A percentile compares a stretch with the other conserved stretches of the same genome.
These are phyloP conservation scores for Talaromyces funiculosus DNA, from an alignment of 2,329 filamentous ascomycete genomes.

Conservation along the genomic window DNA sequence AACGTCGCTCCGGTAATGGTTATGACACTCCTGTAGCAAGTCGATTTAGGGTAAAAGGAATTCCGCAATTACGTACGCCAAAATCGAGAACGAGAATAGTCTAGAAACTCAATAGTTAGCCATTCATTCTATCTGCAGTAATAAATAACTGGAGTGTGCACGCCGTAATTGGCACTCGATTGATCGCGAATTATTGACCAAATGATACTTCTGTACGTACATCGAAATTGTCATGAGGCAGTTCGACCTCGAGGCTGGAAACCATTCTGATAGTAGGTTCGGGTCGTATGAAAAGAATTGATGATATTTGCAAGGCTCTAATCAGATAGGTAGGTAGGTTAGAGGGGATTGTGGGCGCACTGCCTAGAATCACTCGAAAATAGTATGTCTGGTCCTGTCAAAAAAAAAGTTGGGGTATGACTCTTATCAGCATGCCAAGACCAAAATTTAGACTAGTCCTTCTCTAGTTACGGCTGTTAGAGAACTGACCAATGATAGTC, in stretches of 20 bases:
- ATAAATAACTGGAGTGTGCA: neutral
- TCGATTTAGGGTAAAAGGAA: neutral
- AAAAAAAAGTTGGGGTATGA: neutral
- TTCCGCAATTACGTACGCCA: neutral
- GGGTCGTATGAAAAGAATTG: too few relatives aligned
- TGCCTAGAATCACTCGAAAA: neutral
- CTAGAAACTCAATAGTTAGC: neutral
- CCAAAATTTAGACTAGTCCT: neutral
- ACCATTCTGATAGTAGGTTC: conserved; percentile 15
- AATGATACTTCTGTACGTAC: conserved; percentile 15
- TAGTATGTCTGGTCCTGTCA: neutral
- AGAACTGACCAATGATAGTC: neutral
- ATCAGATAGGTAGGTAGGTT: too few relatives aligned
- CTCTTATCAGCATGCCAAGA: neutral
- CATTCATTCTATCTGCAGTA: neutral
- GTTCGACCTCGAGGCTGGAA: conserved; percentile 15
- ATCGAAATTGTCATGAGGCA: conserved; percentile 21
- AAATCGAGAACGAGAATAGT: conserved; percentile 4
- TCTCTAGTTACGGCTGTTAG: accelerated
- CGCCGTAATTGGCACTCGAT: neutral
- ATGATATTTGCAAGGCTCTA: too few relatives aligned
- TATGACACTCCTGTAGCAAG: neutral
- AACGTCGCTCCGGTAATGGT: neutral
- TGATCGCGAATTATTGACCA: conserved; percentile 19
- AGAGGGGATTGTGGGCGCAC: neutral